Evolutionary conservation across 805 yeast genomes (phyloP).

Genomic region (Yamadazyma phyllophila): DNA sequence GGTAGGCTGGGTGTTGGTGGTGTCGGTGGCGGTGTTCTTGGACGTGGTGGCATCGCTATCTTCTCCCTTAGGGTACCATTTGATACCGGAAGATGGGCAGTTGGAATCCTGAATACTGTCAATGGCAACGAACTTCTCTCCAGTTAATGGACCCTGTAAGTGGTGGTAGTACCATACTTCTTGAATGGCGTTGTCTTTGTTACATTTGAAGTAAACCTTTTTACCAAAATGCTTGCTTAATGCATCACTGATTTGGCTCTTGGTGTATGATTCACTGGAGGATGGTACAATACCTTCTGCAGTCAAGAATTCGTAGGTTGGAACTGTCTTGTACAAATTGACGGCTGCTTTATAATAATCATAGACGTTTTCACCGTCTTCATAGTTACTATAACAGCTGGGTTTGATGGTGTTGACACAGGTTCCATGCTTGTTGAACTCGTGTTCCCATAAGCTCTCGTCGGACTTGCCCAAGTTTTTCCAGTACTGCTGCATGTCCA

Average conservation of each 20-base stretch:
- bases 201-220: slow-evolving; percentile 36
- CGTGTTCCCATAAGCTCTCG: slow-evolving; percentile 47
- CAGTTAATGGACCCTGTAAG: slow-evolving; percentile 67
- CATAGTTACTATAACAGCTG: slow-evolving; percentile 25
- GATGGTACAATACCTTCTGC: slow-evolving; percentile 38
- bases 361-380: slow-evolving; percentile 23
- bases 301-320: slow-evolving; percentile 35
- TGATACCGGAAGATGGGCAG: slow-evolving; percentile 63
- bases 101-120: slow-evolving; percentile 52
- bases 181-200: slow-evolving; percentile 40
- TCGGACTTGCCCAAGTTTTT: slow-evolving; percentile 50
- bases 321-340: slow-evolving; percentile 29
- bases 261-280: slow-evolving; percentile 28
- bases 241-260: slow-evolving; percentile 29
- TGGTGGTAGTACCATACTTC: slow-evolving; percentile 85
- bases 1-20: slow-evolving; percentile 7
- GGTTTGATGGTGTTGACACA: slow-evolving; percentile 40
- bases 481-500: slow-evolving; percentile 32
- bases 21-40: slow-evolving; percentile 16
- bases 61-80: slow-evolving; percentile 61
- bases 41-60: slow-evolving; percentile 16
- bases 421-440: slow-evolving; percentile 44
- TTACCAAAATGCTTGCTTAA: slow-evolving; percentile 31
- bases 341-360: slow-evolving; percentile 31
- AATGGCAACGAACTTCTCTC: slow-evolving; percentile 59